Percentiles rank a stretch among this genome's conserved stretches.
Evolutionary conservation across 176 grass and related monocot species (phyloP).

Genomic region (Coix lacrymajobi): DNA sequence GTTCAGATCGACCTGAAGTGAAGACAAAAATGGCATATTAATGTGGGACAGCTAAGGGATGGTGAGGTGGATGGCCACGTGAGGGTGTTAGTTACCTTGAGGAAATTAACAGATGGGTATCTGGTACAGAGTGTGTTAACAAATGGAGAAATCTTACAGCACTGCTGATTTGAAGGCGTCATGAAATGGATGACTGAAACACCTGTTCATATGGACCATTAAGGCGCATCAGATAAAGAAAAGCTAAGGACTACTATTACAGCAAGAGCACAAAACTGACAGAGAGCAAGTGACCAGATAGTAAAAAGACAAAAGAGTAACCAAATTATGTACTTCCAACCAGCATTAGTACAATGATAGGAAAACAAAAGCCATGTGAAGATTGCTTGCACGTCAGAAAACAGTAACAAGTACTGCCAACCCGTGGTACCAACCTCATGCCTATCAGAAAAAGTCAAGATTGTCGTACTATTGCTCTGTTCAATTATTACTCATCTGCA

Average conservation of each 20-base stretch:
- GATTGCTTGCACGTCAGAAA: constrained; percentile 29
- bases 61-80: neutral
- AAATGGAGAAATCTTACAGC: constrained; percentile 70
- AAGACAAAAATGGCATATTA: constrained; percentile 12
- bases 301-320: constrained; percentile 30
- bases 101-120: constrained; percentile 89
- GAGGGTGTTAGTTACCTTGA: constrained; percentile 53
- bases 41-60: neutral
- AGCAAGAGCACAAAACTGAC: neutral
- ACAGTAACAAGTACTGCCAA: constrained; percentile 36
- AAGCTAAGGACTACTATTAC: neutral
- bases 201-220: constrained; percentile 40
- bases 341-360: constrained; percentile 32
- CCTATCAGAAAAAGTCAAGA: constrained; percentile 33
- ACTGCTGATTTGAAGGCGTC: constrained; percentile 64
- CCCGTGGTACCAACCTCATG: neutral
- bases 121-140: constrained; percentile 66
- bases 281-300: constrained; percentile 1
- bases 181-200: constrained; percentile 92
- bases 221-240: constrained; percentile 8
- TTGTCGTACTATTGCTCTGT: constrained; percentile 8
- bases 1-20: constrained; percentile 69
- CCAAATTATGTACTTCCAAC: constrained; percentile 37
- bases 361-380: constrained; percentile 29
- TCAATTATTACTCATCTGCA: neutral